Conservation (phyloP, 768 basidiomycete species). For the Naganishia onofrii region DNA sequence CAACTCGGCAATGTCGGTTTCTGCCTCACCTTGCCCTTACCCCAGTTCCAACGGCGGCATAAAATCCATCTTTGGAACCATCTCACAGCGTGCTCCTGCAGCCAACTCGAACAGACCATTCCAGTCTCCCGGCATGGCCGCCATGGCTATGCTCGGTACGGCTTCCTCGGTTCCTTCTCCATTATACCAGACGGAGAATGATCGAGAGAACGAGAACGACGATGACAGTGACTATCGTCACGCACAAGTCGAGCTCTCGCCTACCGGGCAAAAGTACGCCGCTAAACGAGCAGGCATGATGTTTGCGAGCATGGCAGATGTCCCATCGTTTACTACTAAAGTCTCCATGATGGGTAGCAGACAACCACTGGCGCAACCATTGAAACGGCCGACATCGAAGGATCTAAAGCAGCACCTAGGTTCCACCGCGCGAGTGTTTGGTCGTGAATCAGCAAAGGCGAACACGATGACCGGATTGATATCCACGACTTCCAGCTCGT, state of each 20-base stretch:
- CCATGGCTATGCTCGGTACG: constrained; percentile 9
- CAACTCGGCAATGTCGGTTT: constrained; percentile 23
- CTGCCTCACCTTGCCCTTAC: constrained; percentile 23
- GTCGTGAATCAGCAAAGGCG: constrained; percentile 13
- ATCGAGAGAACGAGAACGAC: constrained; percentile 27
- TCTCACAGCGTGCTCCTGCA: not conserved
- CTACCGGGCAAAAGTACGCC: constrained; percentile 23
- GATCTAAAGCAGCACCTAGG: not conserved
- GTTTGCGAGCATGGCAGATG: constrained; percentile 14
- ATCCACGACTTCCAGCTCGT: not conserved
- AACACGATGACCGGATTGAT: not conserved
- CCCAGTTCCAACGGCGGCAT: constrained; percentile 13
- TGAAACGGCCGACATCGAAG: not conserved
- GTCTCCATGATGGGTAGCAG: constrained; percentile 9
- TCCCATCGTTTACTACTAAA: constrained; percentile 12
- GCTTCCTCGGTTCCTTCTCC: constrained; percentile 21
- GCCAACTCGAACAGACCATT: not conserved
- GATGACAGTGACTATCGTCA: constrained; percentile 25
- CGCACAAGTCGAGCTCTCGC: constrained; percentile 25
- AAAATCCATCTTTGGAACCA: constrained; percentile 21
- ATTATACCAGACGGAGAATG: constrained; percentile 3
- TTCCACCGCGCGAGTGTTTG: constrained; percentile 5
- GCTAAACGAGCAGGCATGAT: constrained; percentile 22
- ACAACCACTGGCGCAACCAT: not conserved
- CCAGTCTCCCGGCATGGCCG: not conserved